Evolutionary conservation across 768 basidiomycete species (phyloP), one percentile per base, ranked within the genome.

Genomic region (Suillus brevipes): DNA sequence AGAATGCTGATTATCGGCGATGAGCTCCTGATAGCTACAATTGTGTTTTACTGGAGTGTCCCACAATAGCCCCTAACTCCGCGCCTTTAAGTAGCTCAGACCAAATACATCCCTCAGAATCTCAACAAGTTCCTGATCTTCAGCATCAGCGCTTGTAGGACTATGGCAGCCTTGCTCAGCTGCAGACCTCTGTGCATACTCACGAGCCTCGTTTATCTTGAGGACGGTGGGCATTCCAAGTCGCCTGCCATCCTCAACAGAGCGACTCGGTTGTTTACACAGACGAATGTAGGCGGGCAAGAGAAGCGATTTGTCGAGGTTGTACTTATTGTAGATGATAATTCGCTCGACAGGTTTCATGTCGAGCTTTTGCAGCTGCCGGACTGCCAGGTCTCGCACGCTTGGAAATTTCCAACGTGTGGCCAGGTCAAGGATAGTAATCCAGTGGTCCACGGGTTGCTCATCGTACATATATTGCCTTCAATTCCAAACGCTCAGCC

Each of bases 181-280:
- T 5, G 82, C 76, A 10, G 80, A 74, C 36, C 79, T 79, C 58
- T 69, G 71, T 8, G 70, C 71, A 18, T 72, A 74, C 65, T 90
- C 89, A 1, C 89, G 81, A 4, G 84, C 85, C 4, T 75, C 72
- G 0, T 84, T 85, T 18, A 91, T 78, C 42, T 73, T 80, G 1
- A 89, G 72, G 0, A 85, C 78, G 0, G 86, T 87, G 42, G 87
- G 83, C 70, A 87, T 72, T 49, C 87, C 87, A n/a, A 93, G 77
- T 40, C 77, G 77, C 3, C 77, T 71, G 45, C 84, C 87, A 64
- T 91, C 92, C 7, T 79, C 80, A 1, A 84, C 73, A 0, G 78
- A 80, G n/a, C 88, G 79, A 0, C 80, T 81, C 0, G 81, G 77
- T 7, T 87, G 84, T 14, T 77, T 77, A 53, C 86, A 86, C 0